Evolutionary conservation across 2,329 filamentous ascomycete genomes (phyloP).

Genomic region (Rhinocladiella similis): DNA sequence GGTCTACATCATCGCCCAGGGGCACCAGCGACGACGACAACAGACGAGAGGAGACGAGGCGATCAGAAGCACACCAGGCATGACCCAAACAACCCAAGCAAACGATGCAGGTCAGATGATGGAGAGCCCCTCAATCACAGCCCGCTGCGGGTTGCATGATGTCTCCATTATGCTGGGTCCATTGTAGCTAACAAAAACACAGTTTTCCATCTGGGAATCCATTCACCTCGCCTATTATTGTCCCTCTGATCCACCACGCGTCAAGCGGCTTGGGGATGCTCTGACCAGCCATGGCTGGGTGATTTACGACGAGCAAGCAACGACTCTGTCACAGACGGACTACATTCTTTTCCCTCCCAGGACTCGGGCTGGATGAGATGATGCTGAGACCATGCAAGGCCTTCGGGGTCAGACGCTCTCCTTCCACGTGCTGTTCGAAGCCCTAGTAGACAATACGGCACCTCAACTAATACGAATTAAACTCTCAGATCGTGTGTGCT

Average conservation of each 20-base stretch:
- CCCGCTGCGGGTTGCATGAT: slow-evolving; percentile 14
- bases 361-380: not conserved
- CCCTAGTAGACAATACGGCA: not conserved
- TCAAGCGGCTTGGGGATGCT: slow-evolving; percentile 3
- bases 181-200: slow-evolving; percentile 15
- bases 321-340: not conserved
- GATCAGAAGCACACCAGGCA: slow-evolving; percentile 10
- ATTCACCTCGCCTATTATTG: slow-evolving; percentile 13
- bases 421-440: slow-evolving; percentile 18
- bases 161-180: slow-evolving; percentile 18
- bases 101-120: slow-evolving; percentile 24
- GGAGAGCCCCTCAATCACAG: slow-evolving; percentile 13
- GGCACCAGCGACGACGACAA: not conserved
- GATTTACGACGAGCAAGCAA: not conserved
- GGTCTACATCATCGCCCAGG: not conserved
- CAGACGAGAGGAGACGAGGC: slow-evolving; percentile 1
- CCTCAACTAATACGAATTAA: slow-evolving; percentile 2
- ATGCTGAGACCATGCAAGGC: not conserved
- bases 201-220: slow-evolving; percentile 3
- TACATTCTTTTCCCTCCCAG: not conserved
- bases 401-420: slow-evolving; percentile 5
- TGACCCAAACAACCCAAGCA: slow-evolving; percentile 3
- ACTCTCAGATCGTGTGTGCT: slow-evolving; percentile 4
- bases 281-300: not conserved
- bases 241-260: slow-evolving; percentile 10